Base-by-base conservation (phyloP, 2,329 filamentous ascomycete genomes). In the Lasiodiplodia sp. region DNA sequence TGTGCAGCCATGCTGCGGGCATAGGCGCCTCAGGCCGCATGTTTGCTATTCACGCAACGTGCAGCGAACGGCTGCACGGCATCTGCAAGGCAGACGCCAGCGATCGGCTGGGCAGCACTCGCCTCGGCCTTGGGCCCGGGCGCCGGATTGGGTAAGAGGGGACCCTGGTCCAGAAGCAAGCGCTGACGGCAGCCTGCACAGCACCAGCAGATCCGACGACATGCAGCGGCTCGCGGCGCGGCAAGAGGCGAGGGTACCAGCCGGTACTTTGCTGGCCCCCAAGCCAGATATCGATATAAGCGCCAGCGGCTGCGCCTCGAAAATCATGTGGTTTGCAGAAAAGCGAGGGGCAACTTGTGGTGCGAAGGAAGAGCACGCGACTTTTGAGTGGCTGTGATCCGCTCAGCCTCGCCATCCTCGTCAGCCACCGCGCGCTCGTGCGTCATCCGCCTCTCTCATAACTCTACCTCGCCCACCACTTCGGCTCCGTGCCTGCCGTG, bases 381-480 rank as follows among this genome's bases (percentile, higher is more conserved):
- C 60, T 52, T 52, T 52, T 11, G 28, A 51, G 60, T 64, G 60
- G 60, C 58, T 63, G 58, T 63, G 31, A 44, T 28, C 40, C 10
- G 25, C 60, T 64, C 60, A 64, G 60, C 60, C 60, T 52, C 58
- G 44, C 44, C 18, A 18, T 47, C 8, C 44, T 47, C 44, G 44
- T 47, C 60, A 64, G 60, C 60, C 60, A 64, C 60, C 11, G n/a
- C 38, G 57, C 65, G 8, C 28, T 44, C 47, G 47, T 18, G 16
- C 65, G 65, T 67, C 65, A 67, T 67, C 56, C 55, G 37, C 38
- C 51, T 1, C 58, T 37, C 25, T 51, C 51, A 34, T 37, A 66
- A 47, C 53, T 23, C 37, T 28, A 14, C 47, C 38, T 14, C 23
- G n/a, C 25, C 60, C 60, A 47, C 28, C 12, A 25, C 21, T 66